A percentile compares a stretch with the other conserved stretches of the same genome.
These are phyloP conservation scores for Cymbopogon flexuosus DNA, from an alignment of 202 grass and related monocot genomes.

Conservation along the genomic window DNA sequence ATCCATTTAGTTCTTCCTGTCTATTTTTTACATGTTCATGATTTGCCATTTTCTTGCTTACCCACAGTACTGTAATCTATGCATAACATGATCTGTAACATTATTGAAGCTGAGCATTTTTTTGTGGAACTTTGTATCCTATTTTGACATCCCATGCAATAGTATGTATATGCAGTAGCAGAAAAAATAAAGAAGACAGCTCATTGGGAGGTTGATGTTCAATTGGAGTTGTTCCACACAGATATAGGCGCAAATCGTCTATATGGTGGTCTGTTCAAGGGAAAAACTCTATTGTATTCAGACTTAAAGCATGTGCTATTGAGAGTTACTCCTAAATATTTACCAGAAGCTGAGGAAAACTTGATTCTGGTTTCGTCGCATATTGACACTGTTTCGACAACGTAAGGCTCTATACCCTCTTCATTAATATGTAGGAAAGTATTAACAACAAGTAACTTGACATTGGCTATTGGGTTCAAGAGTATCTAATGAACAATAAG, in stretches of 20 bases:
- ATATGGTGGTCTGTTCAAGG: conserved; percentile 66
- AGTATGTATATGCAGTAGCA: conserved; percentile 96
- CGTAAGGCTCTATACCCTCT: conserved; percentile 49
- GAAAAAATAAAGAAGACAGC: conserved; percentile 90
- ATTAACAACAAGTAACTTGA: conserved; percentile 22
- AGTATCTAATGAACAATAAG: neutral
- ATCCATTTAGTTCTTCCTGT: conserved; percentile 2
- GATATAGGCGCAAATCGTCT: conserved; percentile 69
- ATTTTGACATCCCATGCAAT: conserved; percentile 55
- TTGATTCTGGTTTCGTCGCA: conserved; percentile 93
- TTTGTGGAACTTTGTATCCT: conserved; percentile 13
- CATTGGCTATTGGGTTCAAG: neutral
- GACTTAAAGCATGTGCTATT: conserved; percentile 88
- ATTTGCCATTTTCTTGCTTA: neutral
- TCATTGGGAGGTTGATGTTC: conserved; percentile 98
- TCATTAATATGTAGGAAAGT: neutral
- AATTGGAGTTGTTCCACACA: conserved; percentile 86
- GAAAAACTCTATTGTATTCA: conserved; percentile 88
- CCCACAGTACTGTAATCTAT: neutral
- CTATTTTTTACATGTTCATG: neutral
- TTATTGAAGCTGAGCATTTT: conserved; percentile 14
- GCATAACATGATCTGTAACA: neutral
- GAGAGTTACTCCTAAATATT: conserved; percentile 91
- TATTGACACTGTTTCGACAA: conserved; percentile 90
- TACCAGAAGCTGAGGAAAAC: conserved; percentile 76